Evolutionary conservation across 495 filamentous ascomycete genomes (phyloP).

Genomic region (Aspergillus asperescens): DNA sequence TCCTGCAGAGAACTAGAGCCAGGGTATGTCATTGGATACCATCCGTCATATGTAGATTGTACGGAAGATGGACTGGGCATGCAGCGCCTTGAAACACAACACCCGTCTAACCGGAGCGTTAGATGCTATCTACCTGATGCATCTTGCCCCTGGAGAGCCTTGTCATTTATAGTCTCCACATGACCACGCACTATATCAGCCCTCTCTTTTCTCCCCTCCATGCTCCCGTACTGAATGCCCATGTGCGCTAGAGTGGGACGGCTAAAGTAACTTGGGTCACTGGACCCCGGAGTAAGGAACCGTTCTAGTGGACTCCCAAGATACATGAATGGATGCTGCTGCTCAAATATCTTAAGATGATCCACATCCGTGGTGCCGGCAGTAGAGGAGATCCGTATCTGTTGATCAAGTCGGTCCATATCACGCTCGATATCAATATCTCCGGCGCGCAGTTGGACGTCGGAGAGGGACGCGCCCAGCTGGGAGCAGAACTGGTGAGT

Average conservation of each 20-base stretch:
- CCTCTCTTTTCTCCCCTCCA: constrained; percentile 15
- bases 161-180: constrained; percentile 1
- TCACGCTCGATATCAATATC: constrained; percentile 6
- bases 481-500: constrained; percentile 14
- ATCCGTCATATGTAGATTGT: not conserved
- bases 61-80: not conserved
- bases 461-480: not conserved
- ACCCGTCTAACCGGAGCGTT: not conserved
- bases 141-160: not conserved
- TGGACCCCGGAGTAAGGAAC: constrained; percentile 22
- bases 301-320: constrained; percentile 22
- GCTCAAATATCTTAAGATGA: constrained; percentile 14
- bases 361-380: not conserved
- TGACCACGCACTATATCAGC: constrained; percentile 8
- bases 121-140: not conserved
- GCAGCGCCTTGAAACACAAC: not conserved
- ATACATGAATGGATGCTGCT: constrained; percentile 1
- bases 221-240: constrained; percentile 13
- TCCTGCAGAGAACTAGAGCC: not conserved
- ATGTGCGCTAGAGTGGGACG: constrained; percentile 13
- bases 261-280: constrained; percentile 16
- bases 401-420: constrained; percentile 6
- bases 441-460: not conserved
- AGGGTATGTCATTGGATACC: not conserved
- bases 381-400: not conserved